Conservation (phyloP, 2,329 filamentous ascomycete genomes). For the Claviceps pazoutovae region DNA sequence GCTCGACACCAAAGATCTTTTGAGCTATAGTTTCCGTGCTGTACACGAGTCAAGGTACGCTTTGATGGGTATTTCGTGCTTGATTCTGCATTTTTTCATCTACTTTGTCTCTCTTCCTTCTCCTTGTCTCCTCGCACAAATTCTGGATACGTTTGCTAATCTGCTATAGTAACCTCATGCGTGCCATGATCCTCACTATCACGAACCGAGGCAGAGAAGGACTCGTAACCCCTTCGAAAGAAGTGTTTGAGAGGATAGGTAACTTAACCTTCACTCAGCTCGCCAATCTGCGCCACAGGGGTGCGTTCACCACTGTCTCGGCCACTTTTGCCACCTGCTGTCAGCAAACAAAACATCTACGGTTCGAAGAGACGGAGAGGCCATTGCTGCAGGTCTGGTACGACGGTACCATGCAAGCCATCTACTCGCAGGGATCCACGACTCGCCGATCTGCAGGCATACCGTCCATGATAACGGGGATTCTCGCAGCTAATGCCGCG, state of each 20-base stretch:
- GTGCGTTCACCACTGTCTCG: conserved; percentile 86
- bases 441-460: conserved; percentile 88
- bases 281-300: conserved; percentile 70
- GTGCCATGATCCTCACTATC: conserved; percentile 42
- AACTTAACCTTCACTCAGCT: conserved; percentile 70
- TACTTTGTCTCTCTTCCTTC: too few species aligned
- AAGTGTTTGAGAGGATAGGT: conserved; percentile 53
- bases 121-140: not conserved
- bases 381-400: conserved; percentile 57
- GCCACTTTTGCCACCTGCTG: conserved; percentile 78
- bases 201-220: conserved; percentile 30
- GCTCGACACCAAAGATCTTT: conserved; percentile 69
- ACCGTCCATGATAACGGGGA: conserved; percentile 70
- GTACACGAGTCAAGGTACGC: conserved; percentile 81
- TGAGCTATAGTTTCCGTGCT: conserved; percentile 91
- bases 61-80: not conserved
- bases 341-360: conserved; percentile 40
- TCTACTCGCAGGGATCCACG: conserved; percentile 62
- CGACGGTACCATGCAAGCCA: conserved; percentile 52
- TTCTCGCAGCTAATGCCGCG: conserved; percentile 52
- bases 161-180: conserved; percentile 51
- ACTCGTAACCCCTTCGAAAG: conserved; percentile 31
- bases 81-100: not conserved
- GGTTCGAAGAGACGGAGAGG: conserved; percentile 18
- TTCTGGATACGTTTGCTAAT: not conserved